A percentile compares a stretch with the other conserved stretches of the same genome.
phyloP scores from a whole-genome alignment of 805 yeast species.

The Pichia scutulata region DNA sequence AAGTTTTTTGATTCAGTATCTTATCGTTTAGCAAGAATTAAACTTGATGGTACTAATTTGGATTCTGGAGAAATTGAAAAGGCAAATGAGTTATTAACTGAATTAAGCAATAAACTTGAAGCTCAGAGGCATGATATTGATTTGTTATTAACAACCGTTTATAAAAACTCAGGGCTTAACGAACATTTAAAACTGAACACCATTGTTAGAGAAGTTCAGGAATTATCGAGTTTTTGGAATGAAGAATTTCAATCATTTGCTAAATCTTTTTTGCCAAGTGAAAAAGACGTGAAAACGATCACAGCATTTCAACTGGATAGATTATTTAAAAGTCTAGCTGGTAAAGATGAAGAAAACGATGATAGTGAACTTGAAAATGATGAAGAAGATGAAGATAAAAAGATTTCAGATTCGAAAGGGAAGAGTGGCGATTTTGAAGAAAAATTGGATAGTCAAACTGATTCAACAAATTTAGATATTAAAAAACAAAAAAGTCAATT shows the following conservation, averaged over 20 bases:
- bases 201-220: conserved; percentile 65
- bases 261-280: conserved; percentile 73
- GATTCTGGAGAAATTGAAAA: conserved; percentile 63
- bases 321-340: conserved; percentile 44
- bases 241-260: conserved; percentile 75
- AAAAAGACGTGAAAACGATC: conserved; percentile 83
- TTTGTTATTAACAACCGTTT: conserved; percentile 42
- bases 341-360: conserved; percentile 10
- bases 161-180: conserved; percentile 47
- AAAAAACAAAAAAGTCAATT: conserved; percentile 18
- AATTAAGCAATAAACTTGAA: conserved; percentile 45
- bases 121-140: conserved; percentile 43
- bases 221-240: conserved; percentile 83
- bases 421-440: conserved; percentile 7
- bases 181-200: conserved; percentile 66
- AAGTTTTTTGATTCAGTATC: conserved; percentile 67
- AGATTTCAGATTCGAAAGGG: conserved; percentile 8
- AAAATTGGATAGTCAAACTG: background rate
- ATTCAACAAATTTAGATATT: background rate
- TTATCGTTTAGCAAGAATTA: conserved; percentile 67
- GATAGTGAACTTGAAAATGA: conserved; percentile 4
- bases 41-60: conserved; percentile 51
- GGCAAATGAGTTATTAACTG: conserved; percentile 52
- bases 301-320: conserved; percentile 82
- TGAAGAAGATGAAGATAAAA: conserved; percentile 12